A percentile compares a stretch with the other conserved stretches of the same genome.
Evolutionary conservation across 192 early-diverging fungal genomes (phyloP).

Genomic region (Rhizoclosmatium globosum): DNA sequence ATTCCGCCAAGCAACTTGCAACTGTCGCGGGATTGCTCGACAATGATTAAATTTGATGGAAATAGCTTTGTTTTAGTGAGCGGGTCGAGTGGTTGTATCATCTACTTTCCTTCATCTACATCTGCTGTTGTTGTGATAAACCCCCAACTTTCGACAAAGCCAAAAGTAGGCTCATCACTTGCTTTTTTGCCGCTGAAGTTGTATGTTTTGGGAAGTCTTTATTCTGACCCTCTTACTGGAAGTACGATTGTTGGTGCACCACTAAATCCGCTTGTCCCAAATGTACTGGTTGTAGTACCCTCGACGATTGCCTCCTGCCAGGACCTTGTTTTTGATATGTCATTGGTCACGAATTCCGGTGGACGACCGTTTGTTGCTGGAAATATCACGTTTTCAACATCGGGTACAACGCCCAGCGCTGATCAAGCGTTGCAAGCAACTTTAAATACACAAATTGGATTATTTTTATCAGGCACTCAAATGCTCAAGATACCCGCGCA

Average conservation of each 20-base stretch:
- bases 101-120: not conserved
- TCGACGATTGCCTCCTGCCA: not conserved
- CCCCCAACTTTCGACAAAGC: not conserved
- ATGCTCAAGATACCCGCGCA: not conserved
- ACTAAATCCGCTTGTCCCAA: not conserved
- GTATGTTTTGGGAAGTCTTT: not conserved
- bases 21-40: not conserved
- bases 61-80: not conserved
- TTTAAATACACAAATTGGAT: not conserved
- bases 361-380: not conserved
- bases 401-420: not conserved
- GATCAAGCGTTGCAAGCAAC: not conserved
- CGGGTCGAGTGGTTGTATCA: not conserved
- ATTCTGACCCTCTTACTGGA: not conserved
- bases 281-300: not conserved
- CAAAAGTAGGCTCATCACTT: not conserved
- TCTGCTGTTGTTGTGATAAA: not conserved
- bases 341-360: not conserved
- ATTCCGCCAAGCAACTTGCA: not conserved
- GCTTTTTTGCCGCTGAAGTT: not conserved
- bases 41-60: not conserved
- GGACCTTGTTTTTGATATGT: not conserved
- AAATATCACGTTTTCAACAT: not conserved
- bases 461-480: conserved; percentile 6
- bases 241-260: not conserved